phyloP scores from a whole-genome alignment of 768 basidiomycete genomes.

The Auricularia heimuer region DNA sequence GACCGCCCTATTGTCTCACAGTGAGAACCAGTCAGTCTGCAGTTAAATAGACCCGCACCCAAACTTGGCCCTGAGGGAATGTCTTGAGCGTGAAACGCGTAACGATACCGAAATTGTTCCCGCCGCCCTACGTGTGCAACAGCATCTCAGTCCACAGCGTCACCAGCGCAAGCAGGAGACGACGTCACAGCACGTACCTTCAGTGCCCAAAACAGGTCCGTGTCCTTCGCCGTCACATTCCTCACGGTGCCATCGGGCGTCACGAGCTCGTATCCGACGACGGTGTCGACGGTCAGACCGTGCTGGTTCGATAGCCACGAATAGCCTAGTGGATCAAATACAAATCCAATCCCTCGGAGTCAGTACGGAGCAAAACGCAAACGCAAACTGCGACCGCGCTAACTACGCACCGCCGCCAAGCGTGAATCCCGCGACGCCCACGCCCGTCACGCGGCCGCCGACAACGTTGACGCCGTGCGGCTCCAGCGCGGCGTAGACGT shows the following conservation, averaged over 20 bases:
- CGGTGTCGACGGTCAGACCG: conserved; percentile 46
- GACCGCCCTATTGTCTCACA: conserved; percentile 34
- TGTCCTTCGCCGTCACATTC: conserved; percentile 22
- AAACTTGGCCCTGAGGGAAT: conserved; percentile 45
- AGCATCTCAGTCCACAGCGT: neutral
- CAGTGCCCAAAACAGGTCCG: conserved; percentile 37
- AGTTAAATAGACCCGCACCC: conserved; percentile 33
- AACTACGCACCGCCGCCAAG: conserved; percentile 16
- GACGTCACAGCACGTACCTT: conserved; percentile 21
- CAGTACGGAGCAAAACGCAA: neutral
- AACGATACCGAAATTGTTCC: conserved; percentile 60
- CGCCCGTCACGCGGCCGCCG: conserved; percentile 48
- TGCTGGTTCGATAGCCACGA: conserved; percentile 55
- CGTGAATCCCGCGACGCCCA: conserved; percentile 50
- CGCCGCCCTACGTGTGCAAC: conserved; percentile 37
- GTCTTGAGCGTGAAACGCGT: conserved; percentile 47
- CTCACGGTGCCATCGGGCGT: conserved; percentile 40
- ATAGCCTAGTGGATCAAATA: conserved; percentile 32
- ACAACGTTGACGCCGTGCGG: conserved; percentile 44
- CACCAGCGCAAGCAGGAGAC: neutral
- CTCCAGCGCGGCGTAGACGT: conserved; percentile 46
- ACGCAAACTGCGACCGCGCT: conserved; percentile 38
- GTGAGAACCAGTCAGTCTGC: too few species aligned
- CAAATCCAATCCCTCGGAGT: neutral
- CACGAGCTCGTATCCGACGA: conserved; percentile 47